These are phyloP conservation scores for Apodospora peruviana DNA, from an alignment of 495 filamentous ascomycete species.

Conservation along the genomic window DNA sequence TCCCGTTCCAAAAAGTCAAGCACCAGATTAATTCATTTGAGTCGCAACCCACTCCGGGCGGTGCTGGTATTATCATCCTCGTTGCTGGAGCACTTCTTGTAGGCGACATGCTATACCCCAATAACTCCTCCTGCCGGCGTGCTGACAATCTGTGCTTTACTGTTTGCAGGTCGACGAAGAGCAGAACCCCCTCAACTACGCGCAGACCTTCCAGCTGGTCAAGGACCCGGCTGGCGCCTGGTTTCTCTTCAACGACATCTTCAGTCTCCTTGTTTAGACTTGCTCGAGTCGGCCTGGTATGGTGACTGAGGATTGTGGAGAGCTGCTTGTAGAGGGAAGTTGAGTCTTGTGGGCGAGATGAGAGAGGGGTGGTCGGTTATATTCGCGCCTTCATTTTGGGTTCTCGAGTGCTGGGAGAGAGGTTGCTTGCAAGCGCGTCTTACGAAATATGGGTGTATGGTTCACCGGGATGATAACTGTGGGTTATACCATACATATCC, in stretches of 20 bases:
- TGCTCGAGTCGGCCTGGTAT: not conserved
- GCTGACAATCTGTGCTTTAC: conserved; percentile 2
- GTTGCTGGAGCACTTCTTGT: conserved; percentile 83
- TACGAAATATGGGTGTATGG: not conserved
- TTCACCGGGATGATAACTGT: not conserved
- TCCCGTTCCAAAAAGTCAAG: conserved; percentile 74
- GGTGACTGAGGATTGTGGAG: not conserved
- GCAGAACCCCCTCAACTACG: conserved; percentile 74
- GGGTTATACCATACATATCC: not conserved
- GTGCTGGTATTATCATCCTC: conserved; percentile 72
- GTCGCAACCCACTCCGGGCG: conserved; percentile 61
- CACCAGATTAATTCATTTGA: conserved; percentile 67
- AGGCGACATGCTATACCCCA: conserved; percentile 18
- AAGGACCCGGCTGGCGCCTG: conserved; percentile 64
- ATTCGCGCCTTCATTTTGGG: not conserved
- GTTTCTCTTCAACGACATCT: conserved; percentile 89
- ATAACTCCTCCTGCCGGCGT: not conserved
- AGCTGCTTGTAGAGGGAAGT: not conserved
- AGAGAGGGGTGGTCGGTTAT: not conserved
- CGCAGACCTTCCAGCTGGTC: conserved; percentile 76
- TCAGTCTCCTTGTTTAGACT: conserved; percentile 52
- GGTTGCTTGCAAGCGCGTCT: not conserved
- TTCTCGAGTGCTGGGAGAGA: not conserved
- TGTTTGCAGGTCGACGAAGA: conserved; percentile 69
- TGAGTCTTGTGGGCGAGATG: not conserved